Evolutionary conservation across 257 asterid species (phyloP).

Genomic region (Vinca minor): DNA sequence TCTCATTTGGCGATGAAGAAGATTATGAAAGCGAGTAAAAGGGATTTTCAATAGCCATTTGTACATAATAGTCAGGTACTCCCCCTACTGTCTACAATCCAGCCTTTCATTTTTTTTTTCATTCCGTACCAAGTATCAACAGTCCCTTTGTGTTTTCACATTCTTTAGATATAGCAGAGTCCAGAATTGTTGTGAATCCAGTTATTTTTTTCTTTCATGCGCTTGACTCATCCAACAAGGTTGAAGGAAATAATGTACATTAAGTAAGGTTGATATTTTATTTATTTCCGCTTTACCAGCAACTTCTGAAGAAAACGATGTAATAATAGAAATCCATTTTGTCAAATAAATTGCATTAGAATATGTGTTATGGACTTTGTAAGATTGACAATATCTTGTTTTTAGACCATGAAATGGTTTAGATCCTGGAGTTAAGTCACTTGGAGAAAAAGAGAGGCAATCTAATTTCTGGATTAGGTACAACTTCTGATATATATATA

Average conservation of each 20-base stretch:
- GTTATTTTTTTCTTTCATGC: neutral
- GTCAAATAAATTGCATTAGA: neutral
- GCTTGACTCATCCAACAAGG: neutral
- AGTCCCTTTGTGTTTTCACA: neutral
- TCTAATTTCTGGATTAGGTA: too few species aligned
- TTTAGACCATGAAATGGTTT: too few species aligned
- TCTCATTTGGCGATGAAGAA: conserved; percentile 90
- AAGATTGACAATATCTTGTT: neutral
- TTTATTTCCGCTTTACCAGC: too few species aligned
- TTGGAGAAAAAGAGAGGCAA: too few species aligned
- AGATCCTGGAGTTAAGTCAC: too few species aligned
- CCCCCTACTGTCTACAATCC: neutral
- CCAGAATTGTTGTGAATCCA: neutral
- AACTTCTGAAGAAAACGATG: too few species aligned
- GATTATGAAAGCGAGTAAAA: conserved; percentile 76
- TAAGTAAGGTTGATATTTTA: neutral
- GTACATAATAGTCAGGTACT: conserved; percentile 10
- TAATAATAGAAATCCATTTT: neutral
- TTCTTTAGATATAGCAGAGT: neutral
- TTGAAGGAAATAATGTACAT: conserved; percentile 6
- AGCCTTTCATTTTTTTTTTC: conserved; percentile 9
- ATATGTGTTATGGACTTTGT: neutral
- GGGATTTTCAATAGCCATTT: conserved; percentile 1
- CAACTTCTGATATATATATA: too few species aligned
- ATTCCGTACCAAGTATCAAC: neutral